Evolutionary conservation across 208 protist species (phyloP), one percentile per base, ranked within the genome.

Genomic region (Angomonas deanei): DNA sequence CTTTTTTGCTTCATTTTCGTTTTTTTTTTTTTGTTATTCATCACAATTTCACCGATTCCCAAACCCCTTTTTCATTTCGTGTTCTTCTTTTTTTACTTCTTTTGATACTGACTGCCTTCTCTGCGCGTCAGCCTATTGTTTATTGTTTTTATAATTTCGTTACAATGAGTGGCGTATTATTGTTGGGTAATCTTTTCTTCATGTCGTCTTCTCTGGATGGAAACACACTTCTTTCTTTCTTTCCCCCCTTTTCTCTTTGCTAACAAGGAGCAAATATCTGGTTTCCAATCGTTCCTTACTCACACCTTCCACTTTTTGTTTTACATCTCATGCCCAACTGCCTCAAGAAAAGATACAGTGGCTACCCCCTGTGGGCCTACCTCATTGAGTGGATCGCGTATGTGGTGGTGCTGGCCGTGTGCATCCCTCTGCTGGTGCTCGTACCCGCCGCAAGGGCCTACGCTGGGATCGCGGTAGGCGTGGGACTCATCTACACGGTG

Each of bases 401-500:
- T 31, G 11, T 26, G 21, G 34, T 47, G 2, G 3, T 65, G 19
- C 32, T 55, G 2, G 56, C 54, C 13, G 58, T 61, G 15, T 63
- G 66, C 28, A 52, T 65, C 0, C 10, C 63, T 1, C 61, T 84
- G 0, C 52, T 74, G 30, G 55, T 70, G 3, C n/a, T 54, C 13
- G 28, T 76, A 34, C 68, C 65, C 0, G 1, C 27, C 15, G 24
- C 67, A 23, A 68, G 78, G 3, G 55, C 68, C 8, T 84, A 84
- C 61, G 66, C 62, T 15, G 62, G 61, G 42, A 73, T 72, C 50
- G 60, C 50, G 11, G 21, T 80, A 3, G 62, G 21, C 13, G 26
- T 84, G 21, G 24, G 55, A 4, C 15, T 78, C 34, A 66, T 84
- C 27, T 78, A 70, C 55, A 52, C 52, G 31, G 30, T 68, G 27